phyloP scores from a whole-genome alignment of 2,329 filamentous ascomycete genomes.

The Aspergillus uvarum region DNA sequence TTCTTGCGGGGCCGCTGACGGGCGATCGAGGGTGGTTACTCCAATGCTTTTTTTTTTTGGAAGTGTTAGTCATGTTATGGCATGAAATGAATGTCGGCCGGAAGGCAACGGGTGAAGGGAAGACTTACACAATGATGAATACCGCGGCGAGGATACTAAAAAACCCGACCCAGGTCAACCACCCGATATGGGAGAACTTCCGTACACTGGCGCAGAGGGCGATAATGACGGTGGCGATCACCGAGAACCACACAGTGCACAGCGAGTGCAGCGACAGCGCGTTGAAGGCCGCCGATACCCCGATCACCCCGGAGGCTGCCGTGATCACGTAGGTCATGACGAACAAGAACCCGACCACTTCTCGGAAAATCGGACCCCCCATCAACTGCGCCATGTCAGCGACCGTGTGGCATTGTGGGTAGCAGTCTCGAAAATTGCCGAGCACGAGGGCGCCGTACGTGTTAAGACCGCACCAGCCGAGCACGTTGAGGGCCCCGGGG shows the following conservation, averaged over 20 bases:
- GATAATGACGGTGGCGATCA: conserved; percentile 55
- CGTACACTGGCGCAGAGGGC: conserved; percentile 52
- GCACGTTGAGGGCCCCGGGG: conserved; percentile 16
- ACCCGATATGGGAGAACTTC: conserved; percentile 61
- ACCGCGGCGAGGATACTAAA: conserved; percentile 58
- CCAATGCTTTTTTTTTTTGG: conserved; percentile 40
- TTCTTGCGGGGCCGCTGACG: conserved; percentile 60
- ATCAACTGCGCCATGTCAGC: conserved; percentile 60
- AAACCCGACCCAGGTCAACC: conserved; percentile 63
- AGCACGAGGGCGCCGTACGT: conserved; percentile 48
- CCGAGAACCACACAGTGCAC: conserved; percentile 60
- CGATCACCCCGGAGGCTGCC: conserved; percentile 58
- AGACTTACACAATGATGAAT: conserved; percentile 52
- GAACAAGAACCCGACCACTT: conserved; percentile 57
- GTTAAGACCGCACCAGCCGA: conserved; percentile 39
- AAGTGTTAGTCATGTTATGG: not conserved
- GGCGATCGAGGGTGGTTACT: conserved; percentile 58
- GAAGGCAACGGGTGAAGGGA: not conserved
- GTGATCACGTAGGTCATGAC: conserved; percentile 59
- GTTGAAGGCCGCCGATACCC: conserved; percentile 60
- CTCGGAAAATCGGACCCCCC: conserved; percentile 53
- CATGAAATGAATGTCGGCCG: not conserved
- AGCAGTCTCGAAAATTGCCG: conserved; percentile 53
- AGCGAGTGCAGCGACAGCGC: conserved; percentile 58
- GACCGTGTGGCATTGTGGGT: conserved; percentile 54